Evolutionary conservation across 305 asterid species (phyloP).

Genomic region (Fraxinus nigra): DNA sequence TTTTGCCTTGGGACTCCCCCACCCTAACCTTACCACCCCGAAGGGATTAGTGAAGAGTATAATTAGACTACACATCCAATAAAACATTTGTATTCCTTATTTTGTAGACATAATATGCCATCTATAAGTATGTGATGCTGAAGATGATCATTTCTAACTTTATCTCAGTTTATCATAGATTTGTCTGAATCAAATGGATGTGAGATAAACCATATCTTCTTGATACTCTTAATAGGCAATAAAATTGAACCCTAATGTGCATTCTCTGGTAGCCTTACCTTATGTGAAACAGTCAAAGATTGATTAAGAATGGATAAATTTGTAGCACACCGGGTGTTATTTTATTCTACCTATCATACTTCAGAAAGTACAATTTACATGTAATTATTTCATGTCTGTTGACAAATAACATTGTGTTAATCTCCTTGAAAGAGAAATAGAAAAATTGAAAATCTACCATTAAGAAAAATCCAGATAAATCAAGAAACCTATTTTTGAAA

Average conservation of each 20-base stretch:
- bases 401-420: neutral
- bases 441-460: neutral
- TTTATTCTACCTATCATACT: neutral
- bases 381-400: neutral
- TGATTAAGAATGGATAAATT: neutral
- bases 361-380: neutral
- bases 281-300: neutral
- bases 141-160: neutral
- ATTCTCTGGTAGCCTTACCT: neutral
- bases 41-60: neutral
- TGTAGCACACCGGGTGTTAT: neutral
- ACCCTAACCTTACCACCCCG: neutral
- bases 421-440: neutral
- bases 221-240: neutral
- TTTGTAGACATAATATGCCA: neutral
- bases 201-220: neutral
- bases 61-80: neutral
- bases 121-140: neutral
- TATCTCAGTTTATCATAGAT: neutral
- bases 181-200: neutral
- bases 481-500: neutral
- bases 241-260: neutral
- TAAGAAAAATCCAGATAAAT: neutral
- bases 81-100: neutral
- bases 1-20: neutral